phyloP scores from a whole-genome alignment of 129 eudicot genomes.

The Flaveria bidentis region DNA sequence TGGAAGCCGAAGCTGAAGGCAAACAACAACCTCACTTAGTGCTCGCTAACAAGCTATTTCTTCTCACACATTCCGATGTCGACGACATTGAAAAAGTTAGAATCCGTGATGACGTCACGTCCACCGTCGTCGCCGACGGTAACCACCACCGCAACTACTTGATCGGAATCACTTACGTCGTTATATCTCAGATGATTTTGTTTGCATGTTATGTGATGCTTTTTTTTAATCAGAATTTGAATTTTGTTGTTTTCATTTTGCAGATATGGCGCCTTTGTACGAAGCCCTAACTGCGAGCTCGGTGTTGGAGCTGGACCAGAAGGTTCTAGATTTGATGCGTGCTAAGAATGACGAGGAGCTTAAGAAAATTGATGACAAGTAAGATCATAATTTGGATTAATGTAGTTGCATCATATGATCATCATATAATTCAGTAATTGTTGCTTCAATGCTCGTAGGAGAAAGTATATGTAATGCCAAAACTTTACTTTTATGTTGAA shows the following conservation, averaged over 20 bases:
- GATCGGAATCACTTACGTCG: background rate
- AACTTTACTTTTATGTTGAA: background rate
- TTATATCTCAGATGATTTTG: background rate
- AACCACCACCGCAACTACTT: constrained; percentile 15
- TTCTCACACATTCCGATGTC: constrained; percentile 69
- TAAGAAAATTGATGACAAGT: constrained; percentile 81
- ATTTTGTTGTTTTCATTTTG: constrained; percentile 11
- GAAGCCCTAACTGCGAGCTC: constrained; percentile 60
- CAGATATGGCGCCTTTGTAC: constrained; percentile 82
- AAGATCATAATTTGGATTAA: constrained; percentile 48
- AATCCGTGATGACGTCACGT: constrained; percentile 72
- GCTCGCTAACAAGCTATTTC: constrained; percentile 80
- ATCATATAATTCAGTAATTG: background rate
- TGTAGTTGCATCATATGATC: constrained; percentile 32
- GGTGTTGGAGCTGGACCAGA: constrained; percentile 72
- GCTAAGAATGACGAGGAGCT: constrained; percentile 62
- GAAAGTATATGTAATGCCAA: background rate
- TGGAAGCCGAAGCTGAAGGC: constrained; percentile 69
- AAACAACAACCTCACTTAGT: constrained; percentile 66
- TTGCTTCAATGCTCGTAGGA: background rate
- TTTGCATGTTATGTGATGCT: background rate
- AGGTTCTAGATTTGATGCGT: constrained; percentile 70
- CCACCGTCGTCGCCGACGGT: constrained; percentile 62
- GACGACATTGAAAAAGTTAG: constrained; percentile 81
- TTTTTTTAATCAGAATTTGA: background rate